Evolutionary conservation across 768 basidiomycete species (phyloP).

Genomic region (Lentinula aciculospora): DNA sequence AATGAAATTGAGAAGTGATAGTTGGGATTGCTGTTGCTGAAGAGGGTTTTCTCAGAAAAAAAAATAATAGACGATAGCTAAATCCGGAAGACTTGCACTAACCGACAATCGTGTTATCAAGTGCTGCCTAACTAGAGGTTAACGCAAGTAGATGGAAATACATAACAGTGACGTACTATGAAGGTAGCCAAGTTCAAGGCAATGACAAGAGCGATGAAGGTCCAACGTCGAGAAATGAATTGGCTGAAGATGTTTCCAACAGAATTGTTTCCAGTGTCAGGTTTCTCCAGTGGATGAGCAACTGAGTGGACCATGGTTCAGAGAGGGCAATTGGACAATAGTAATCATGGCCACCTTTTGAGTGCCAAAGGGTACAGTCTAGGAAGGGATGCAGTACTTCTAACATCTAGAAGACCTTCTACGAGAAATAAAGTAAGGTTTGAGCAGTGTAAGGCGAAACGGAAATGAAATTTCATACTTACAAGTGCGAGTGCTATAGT

Average conservation of each 20-base stretch:
- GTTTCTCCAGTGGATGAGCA: no score
- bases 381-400: no score
- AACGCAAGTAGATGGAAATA: background rate
- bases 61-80: background rate
- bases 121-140: slow-evolving; percentile 5
- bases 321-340: no score
- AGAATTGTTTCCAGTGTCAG: no score
- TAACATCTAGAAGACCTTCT: no score
- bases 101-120: slow-evolving; percentile 11
- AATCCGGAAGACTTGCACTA: background rate
- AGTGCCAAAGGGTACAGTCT: no score
- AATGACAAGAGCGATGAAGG: background rate
- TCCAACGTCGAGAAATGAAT: no score
- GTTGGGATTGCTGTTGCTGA: slow-evolving; percentile 21
- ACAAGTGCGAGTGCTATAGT: background rate
- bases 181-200: slow-evolving; percentile 12
- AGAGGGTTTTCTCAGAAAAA: background rate
- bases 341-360: no score
- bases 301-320: no score
- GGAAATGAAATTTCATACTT: slow-evolving; percentile 16
- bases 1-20: slow-evolving; percentile 24
- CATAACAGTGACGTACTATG: slow-evolving; percentile 1
- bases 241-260: no score
- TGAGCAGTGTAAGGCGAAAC: background rate
- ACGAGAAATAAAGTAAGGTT: slow-evolving; percentile 6